A percentile compares a stretch with the other conserved stretches of the same genome.
Conservation (phyloP, 306 rosid genomes). For the Senna tora region DNA sequence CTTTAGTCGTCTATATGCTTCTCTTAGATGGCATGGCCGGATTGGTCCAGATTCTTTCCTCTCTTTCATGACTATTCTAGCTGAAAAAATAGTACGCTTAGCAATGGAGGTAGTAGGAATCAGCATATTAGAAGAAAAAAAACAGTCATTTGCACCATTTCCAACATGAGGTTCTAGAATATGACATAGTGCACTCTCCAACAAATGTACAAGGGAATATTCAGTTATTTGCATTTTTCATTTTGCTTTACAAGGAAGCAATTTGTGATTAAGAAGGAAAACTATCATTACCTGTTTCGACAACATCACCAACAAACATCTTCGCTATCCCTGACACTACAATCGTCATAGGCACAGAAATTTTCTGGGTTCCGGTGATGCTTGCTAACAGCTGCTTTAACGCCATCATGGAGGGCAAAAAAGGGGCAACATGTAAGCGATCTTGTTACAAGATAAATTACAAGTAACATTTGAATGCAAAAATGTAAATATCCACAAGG, state of each 20-base stretch:
- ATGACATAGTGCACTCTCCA: constrained; percentile 2
- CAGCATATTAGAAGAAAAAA: constrained; percentile 15
- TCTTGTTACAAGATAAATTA: constrained; percentile 21
- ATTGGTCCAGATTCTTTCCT: constrained; percentile 91
- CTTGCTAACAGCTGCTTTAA: constrained; percentile 69
- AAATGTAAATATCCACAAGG: constrained; percentile 11
- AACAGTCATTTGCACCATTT: constrained; percentile 19
- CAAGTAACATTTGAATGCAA: background rate
- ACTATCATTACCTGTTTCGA: constrained; percentile 71
- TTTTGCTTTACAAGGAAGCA: constrained; percentile 22
- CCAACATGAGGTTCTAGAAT: background rate
- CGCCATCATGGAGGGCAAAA: constrained; percentile 1
- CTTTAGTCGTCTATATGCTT: constrained; percentile 83
- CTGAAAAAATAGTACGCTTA: constrained; percentile 47
- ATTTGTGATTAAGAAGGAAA: constrained; percentile 22
- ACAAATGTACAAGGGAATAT: background rate
- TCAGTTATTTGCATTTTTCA: background rate
- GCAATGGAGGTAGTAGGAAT: constrained; percentile 20
- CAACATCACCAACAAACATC: constrained; percentile 90
- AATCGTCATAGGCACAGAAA: constrained; percentile 86
- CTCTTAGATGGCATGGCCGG: constrained; percentile 93
- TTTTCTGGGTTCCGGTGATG: constrained; percentile 86
- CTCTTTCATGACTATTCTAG: constrained; percentile 83
- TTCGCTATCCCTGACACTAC: constrained; percentile 95
- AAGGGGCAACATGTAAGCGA: constrained; percentile 21